Conservation (phyloP, 192 early-diverging fungal genomes). For the Backusella sp. region DNA sequence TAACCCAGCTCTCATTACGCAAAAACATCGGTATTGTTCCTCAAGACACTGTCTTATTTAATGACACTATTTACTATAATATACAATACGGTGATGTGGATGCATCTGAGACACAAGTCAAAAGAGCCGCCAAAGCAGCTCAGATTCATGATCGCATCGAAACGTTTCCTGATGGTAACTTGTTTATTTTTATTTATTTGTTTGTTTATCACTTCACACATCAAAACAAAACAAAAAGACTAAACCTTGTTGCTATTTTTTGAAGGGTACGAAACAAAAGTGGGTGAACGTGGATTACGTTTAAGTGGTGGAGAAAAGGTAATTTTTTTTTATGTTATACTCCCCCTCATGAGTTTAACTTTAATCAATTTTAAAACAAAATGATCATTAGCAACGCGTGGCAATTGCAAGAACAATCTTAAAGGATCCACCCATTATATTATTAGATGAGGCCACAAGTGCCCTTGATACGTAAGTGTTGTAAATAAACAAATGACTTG, state of each 20-base stretch:
- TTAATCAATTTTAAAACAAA: constrained; percentile 5
- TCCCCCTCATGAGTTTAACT: not conserved
- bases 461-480: constrained; percentile 77
- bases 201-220: not conserved
- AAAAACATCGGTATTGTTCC: constrained; percentile 90
- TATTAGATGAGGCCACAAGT: constrained; percentile 89
- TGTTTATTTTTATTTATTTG: constrained; percentile 9
- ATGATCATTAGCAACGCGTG: constrained; percentile 66
- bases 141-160: constrained; percentile 82
- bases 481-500: constrained; percentile 64
- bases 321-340: not conserved
- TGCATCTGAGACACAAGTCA: constrained; percentile 69
- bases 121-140: constrained; percentile 67
- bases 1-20: constrained; percentile 73
- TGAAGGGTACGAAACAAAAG: constrained; percentile 54
- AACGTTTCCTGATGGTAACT: constrained; percentile 69
- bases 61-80: constrained; percentile 93
- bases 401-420: constrained; percentile 84
- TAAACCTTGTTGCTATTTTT: not conserved
- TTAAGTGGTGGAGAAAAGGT: constrained; percentile 90
- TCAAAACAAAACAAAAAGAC: constrained; percentile 1
- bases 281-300: constrained; percentile 72
- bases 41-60: constrained; percentile 95
- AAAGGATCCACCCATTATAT: constrained; percentile 63
- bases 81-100: constrained; percentile 81